Conservation (phyloP, 495 filamentous ascomycete genomes). For the Trichoderma erinaceum region DNA sequence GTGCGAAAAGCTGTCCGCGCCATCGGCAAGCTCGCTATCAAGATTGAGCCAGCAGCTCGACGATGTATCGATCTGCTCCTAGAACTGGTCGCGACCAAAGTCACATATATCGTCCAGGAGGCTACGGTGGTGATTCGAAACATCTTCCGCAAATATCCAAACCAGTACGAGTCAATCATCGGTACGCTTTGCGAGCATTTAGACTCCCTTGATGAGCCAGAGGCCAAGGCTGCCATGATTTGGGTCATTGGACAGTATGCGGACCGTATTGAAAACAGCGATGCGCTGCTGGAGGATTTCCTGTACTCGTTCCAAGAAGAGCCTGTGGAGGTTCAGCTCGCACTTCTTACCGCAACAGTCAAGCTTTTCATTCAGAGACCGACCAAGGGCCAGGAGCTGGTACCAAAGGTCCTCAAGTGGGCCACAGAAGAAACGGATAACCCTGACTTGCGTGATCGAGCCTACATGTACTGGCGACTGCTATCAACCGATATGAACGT, state of each 20-base stretch:
- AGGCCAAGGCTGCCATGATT: constrained; percentile 98
- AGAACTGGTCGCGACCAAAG: constrained; percentile 93
- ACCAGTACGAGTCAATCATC: constrained; percentile 97
- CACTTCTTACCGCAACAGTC: constrained; percentile 90
- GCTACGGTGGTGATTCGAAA: constrained; percentile 99
- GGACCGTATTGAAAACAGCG: constrained; percentile 91
- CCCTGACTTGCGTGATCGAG: constrained; percentile 88
- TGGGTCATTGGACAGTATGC: constrained; percentile 99
- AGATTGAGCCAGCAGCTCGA: constrained; percentile 89
- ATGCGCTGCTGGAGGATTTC: constrained; percentile 91
- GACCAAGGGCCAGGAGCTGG: constrained; percentile 87
- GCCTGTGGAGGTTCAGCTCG: constrained; percentile 89
- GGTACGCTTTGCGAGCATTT: constrained; percentile 90
- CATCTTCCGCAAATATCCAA: constrained; percentile 98
- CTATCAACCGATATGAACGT: constrained; percentile 87
- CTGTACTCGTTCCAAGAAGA: constrained; percentile 90
- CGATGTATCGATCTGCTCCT: constrained; percentile 89
- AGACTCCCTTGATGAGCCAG: constrained; percentile 96
- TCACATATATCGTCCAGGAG: constrained; percentile 99
- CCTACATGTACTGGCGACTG: constrained; percentile 99
- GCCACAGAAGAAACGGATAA: constrained; percentile 98
- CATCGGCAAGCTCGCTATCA: constrained; percentile 97
- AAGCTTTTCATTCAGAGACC: constrained; percentile 98
- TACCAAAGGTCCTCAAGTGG: constrained; percentile 96
- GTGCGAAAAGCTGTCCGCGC: constrained; percentile 96